Base-by-base conservation (phyloP, 805 yeast genomes). In the Candida namnaoensis region DNA sequence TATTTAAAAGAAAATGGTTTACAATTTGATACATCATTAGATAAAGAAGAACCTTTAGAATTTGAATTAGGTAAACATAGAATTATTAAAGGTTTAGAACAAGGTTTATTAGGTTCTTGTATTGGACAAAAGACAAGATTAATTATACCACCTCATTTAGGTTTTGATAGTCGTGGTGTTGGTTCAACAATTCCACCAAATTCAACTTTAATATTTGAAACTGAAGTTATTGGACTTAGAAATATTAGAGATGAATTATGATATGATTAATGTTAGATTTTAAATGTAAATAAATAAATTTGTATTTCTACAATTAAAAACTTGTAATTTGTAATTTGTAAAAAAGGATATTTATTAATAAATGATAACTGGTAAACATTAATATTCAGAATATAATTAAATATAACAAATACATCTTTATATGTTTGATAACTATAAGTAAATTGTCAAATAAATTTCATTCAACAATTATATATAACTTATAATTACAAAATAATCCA, bases 91-190 rank as follows among this genome's bases (percentile, higher is more conserved):
- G 96, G 97, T 44, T 40, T 36, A 3, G 24, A 26, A 34, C n/a
- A 35, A 4, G 27, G 27, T 12, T 15, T 26, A 12, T 15, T 34
- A n/a, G 46, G 54, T 32, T 85, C 85, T 95, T 88, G 97, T 63
- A 68, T 86, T 59, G 96, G 96, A 37, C 96, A 88, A 61, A 71
- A 80, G 65, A 75, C 96, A 57, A 80, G 74, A 50, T 69, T 88
- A 51, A 74, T 78, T 27, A 86, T 90, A 56, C 96, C 96, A 38
- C 73, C 95, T 6, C 70, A 73, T 28, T 60, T 87, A 49, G 96
- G 76, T 7, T 88, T 90, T 52, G 97, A 96, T 40, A 62, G 65
- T 27, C 58, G 79, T 43, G 95, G 88, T 39, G 80, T 86, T 41
- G 88, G 88, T 34, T 82, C 81, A 38, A 80, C 75, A 41, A 82